These are phyloP conservation scores for Exserohilum turcica DNA, from an alignment of 2,329 filamentous ascomycete genomes.

Conservation along the genomic window DNA sequence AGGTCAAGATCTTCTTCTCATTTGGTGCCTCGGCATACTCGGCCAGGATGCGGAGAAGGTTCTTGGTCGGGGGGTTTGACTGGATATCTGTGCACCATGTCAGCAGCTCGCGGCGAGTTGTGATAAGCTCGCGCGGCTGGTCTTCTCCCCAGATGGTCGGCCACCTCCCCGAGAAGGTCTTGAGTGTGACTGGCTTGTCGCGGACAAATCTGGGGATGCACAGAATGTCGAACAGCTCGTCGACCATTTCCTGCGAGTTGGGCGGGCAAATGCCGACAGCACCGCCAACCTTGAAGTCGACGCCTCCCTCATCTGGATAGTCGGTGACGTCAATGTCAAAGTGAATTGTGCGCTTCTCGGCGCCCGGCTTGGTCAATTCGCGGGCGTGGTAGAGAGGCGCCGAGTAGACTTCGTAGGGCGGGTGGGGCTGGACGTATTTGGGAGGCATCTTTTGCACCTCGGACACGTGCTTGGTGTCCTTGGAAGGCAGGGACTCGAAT, in stretches of 20 bases:
- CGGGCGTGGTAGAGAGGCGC: slow-evolving; percentile 85
- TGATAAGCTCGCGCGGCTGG: slow-evolving; percentile 79
- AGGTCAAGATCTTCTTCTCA: slow-evolving; percentile 87
- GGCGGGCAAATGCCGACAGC: slow-evolving; percentile 92
- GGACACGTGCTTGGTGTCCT: slow-evolving; percentile 49
- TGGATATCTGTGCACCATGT: slow-evolving; percentile 96
- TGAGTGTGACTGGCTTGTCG: slow-evolving; percentile 79
- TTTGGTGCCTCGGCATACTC: slow-evolving; percentile 79
- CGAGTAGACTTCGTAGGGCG: slow-evolving; percentile 87
- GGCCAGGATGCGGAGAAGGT: slow-evolving; percentile 80
- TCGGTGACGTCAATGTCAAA: slow-evolving; percentile 97
- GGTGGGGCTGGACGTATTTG: slow-evolving; percentile 89
- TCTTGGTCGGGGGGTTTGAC: slow-evolving; percentile 89
- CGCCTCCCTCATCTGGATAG: slow-evolving; percentile 81
- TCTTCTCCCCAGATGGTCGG: slow-evolving; percentile 98
- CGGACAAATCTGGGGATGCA: slow-evolving; percentile 80
- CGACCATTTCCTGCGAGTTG: slow-evolving; percentile 76
- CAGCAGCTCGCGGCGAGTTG: slow-evolving; percentile 87
- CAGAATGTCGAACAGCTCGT: slow-evolving; percentile 82
- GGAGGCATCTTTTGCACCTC: slow-evolving; percentile 70
- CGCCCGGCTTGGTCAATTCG: slow-evolving; percentile 83
- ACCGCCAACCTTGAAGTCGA: slow-evolving; percentile 95
- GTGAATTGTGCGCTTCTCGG: slow-evolving; percentile 96
- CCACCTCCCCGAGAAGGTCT: slow-evolving; percentile 84
- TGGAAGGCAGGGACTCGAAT: slow-evolving; percentile 63